Evolutionary conservation across 140 eudicot species (phyloP).

Genomic region (Ambrosia hybrid): DNA sequence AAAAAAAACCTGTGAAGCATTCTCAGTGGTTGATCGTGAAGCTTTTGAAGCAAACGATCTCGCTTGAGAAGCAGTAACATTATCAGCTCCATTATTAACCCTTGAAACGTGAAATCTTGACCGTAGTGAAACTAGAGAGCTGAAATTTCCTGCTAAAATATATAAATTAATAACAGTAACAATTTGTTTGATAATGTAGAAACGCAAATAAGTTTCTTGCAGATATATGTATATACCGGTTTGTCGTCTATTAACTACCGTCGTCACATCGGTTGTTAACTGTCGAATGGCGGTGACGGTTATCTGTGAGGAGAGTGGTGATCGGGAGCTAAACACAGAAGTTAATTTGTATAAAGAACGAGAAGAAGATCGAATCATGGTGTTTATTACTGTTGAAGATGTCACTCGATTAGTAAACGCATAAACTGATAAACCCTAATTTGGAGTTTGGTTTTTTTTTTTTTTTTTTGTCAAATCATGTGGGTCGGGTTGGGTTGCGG

Average conservation of each 20-base stretch:
- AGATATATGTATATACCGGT: slow-evolving; percentile 14
- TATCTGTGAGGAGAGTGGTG: slow-evolving; percentile 24
- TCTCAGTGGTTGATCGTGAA: slow-evolving; percentile 44
- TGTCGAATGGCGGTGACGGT: slow-evolving; percentile 33
- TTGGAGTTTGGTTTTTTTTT: slow-evolving; percentile 23
- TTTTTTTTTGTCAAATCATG: slow-evolving; percentile 5
- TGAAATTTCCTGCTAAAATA: slow-evolving; percentile 37
- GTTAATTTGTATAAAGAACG: slow-evolving; percentile 26
- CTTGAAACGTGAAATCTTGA: slow-evolving; percentile 37
- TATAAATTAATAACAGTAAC: slow-evolving; percentile 6
- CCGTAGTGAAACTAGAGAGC: slow-evolving; percentile 29
- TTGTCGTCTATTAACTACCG: slow-evolving; percentile 15
- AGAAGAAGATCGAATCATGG: slow-evolving; percentile 41
- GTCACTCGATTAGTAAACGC: neutral
- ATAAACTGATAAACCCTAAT: slow-evolving; percentile 35
- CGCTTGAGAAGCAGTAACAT: slow-evolving; percentile 15
- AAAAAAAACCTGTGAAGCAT: slow-evolving; percentile 55
- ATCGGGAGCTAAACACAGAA: slow-evolving; percentile 5
- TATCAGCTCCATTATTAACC: slow-evolving; percentile 21
- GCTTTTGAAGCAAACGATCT: slow-evolving; percentile 72
- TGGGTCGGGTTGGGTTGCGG: neutral
- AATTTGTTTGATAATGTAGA: slow-evolving; percentile 1
- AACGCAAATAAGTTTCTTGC: neutral
- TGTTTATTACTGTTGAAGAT: slow-evolving; percentile 11
- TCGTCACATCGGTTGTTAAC: slow-evolving; percentile 22